Percentiles rank a stretch among this genome's conserved stretches.
Conservation (phyloP, 2,329 filamentous ascomycete species). For the Phyllosticta paracitricarpa region DNA sequence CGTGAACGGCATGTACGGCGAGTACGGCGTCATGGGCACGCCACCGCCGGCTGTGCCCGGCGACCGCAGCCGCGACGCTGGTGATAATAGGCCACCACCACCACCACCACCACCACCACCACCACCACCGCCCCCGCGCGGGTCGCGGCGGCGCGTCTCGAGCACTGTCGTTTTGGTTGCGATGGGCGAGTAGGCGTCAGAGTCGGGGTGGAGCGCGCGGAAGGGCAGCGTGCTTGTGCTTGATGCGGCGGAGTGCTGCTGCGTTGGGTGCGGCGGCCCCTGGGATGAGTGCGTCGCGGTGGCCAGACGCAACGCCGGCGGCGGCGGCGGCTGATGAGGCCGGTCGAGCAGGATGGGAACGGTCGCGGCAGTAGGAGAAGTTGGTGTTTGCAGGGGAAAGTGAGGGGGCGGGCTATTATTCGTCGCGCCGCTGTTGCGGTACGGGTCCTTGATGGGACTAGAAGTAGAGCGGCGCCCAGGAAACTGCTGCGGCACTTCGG, state of each 20-base stretch:
- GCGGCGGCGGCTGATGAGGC: constrained; percentile 17
- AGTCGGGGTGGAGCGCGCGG: constrained; percentile 19
- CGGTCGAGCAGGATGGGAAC: constrained; percentile 17
- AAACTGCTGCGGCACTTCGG: constrained; percentile 19
- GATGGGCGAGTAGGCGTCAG: constrained; percentile 16
- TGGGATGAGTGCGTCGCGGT: constrained; percentile 5
- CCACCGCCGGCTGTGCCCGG: constrained; percentile 38
- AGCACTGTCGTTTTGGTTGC: constrained; percentile 36
- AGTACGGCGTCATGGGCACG: constrained; percentile 61
- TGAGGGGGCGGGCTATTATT: background rate
- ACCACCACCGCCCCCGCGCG: background rate
- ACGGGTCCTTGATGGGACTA: background rate
- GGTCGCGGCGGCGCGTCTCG: constrained; percentile 15
- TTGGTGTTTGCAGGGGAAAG: background rate
- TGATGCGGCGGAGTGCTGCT: constrained; percentile 10
- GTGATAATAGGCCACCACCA: background rate
- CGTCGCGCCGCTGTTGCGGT: background rate
- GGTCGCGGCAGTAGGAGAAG: background rate
- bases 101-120: no score
- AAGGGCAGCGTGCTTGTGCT: constrained; percentile 24
- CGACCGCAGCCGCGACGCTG: constrained; percentile 30
- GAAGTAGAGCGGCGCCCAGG: constrained; percentile 16
- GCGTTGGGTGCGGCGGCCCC: constrained; percentile 8
- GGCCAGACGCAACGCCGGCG: constrained; percentile 6
- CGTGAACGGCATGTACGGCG: constrained; percentile 69